Base-by-base conservation (phyloP, 306 rosid genomes). In the Cicer judaicum region DNA sequence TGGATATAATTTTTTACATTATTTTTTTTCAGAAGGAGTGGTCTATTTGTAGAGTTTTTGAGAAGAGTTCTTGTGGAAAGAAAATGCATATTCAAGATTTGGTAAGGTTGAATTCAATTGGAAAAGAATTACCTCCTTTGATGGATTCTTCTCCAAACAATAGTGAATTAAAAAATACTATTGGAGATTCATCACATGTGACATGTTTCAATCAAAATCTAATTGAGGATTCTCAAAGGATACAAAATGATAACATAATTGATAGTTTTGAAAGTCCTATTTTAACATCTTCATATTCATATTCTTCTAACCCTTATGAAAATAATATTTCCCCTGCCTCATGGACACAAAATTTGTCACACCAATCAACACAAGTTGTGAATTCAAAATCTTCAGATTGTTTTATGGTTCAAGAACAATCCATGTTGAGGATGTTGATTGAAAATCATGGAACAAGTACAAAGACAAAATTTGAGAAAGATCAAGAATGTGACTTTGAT, bases 1-100 rank as follows among this genome's bases (percentile, higher is more conserved):
- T 59, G 1, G 65, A 24, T 29, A 1, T 1, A 5, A 41, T 41
- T 29, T 59, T 59, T 24, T 1, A 64, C 13, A 14, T 39, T n/a
- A 55, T 59, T 18, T 73, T 15, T 48, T 65, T 61, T 70, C 96
- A 93, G 98, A 86, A 82, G 48, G 97, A 91, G 41, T 91, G 97
- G 98, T 90, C 90, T 43, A 69, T 94, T n/a, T 86, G 89, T 86
- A 85, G 98, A 76, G 80, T 88, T 38, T 88, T 87, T 55, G 73
- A 86, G 44, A 94, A 94, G 78, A 69, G 64, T 3, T 70, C 73
- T 0, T 70, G 57, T 48, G 93, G 78, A 14, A 88, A 81, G 80
- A 91, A 83, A 72, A 24, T 78, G n/a, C 80, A 84, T 18, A 73
- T 78, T 24, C 65, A 84, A 14, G 92, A 80, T 73, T 57, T 88